phyloP scores from a whole-genome alignment of 2,329 filamentous ascomycete genomes.

The Aspergillus jensenii region DNA sequence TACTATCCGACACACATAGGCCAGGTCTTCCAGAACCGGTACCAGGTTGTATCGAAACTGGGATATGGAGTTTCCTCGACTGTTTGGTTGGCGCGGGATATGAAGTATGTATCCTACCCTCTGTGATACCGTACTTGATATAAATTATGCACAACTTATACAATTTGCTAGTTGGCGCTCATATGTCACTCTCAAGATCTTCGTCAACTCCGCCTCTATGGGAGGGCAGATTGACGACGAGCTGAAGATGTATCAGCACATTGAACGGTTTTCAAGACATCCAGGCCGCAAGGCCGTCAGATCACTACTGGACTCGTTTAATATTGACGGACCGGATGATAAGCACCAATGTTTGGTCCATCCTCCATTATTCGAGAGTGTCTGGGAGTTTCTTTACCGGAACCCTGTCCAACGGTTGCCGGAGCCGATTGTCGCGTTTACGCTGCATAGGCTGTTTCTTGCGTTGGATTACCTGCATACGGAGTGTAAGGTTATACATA shows the following conservation, averaged over 20 bases:
- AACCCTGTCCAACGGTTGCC: constrained; percentile 42
- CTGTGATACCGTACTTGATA: not conserved
- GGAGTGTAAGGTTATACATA: constrained; percentile 48
- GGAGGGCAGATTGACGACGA: constrained; percentile 37
- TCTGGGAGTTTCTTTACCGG: constrained; percentile 39
- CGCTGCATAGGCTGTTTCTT: constrained; percentile 43
- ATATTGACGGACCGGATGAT: constrained; percentile 30
- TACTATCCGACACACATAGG: constrained; percentile 35
- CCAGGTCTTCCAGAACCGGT: constrained; percentile 28
- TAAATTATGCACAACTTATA: not conserved
- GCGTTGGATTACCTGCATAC: constrained; percentile 49
- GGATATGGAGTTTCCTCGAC: constrained; percentile 39
- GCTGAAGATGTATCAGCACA: constrained; percentile 45
- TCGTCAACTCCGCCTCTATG: constrained; percentile 27
- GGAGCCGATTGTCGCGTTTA: constrained; percentile 31
- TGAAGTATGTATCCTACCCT: constrained; percentile 22
- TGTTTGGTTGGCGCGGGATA: constrained; percentile 38
- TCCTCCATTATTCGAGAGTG: constrained; percentile 46
- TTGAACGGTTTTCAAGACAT: constrained; percentile 29
- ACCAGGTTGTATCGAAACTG: constrained; percentile 37
- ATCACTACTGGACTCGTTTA: constrained; percentile 34
- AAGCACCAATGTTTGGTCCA: constrained; percentile 39
- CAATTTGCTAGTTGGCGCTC: constrained; percentile 19
- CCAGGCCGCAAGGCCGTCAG: constrained; percentile 32
- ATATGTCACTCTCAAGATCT: constrained; percentile 34